Conservation (phyloP, 129 eudicot genomes). For the Silybum marianum region DNA sequence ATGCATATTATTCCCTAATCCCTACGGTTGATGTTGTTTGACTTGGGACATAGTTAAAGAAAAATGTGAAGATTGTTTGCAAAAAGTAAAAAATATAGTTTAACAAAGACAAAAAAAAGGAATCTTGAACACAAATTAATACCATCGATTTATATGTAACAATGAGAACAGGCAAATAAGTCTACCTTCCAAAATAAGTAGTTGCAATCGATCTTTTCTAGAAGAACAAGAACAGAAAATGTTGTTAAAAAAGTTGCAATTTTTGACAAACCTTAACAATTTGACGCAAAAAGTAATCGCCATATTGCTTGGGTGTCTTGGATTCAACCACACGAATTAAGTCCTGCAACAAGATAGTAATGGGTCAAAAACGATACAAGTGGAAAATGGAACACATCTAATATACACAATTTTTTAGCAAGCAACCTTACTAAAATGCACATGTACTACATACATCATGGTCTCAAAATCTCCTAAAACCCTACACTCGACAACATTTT, state of each 20-base stretch:
- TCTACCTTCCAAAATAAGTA: not conserved
- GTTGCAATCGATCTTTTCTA: not conserved
- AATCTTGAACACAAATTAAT: not conserved
- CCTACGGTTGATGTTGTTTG: not conserved
- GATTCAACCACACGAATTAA: conserved; percentile 74
- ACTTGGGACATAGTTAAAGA: not conserved
- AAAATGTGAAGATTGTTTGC: not conserved
- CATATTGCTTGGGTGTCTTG: conserved; percentile 74
- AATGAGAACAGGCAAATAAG: not conserved
- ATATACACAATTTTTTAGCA: not conserved
- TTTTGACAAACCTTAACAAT: conserved; percentile 67
- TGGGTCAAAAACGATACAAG: not conserved
- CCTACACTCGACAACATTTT: no score
- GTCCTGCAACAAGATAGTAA: conserved; percentile 51
- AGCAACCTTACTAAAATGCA: no score
- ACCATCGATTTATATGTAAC: not conserved
- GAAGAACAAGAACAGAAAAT: not conserved
- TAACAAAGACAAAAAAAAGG: not conserved
- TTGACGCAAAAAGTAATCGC: conserved; percentile 92
- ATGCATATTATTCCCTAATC: not conserved
- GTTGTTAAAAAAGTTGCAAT: not conserved
- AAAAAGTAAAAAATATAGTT: not conserved
- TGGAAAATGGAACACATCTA: not conserved
- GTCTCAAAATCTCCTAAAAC: no score
- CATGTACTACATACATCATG: no score